Base-by-base conservation (phyloP, 208 protist species). In the Phytomonas francai region DNA sequence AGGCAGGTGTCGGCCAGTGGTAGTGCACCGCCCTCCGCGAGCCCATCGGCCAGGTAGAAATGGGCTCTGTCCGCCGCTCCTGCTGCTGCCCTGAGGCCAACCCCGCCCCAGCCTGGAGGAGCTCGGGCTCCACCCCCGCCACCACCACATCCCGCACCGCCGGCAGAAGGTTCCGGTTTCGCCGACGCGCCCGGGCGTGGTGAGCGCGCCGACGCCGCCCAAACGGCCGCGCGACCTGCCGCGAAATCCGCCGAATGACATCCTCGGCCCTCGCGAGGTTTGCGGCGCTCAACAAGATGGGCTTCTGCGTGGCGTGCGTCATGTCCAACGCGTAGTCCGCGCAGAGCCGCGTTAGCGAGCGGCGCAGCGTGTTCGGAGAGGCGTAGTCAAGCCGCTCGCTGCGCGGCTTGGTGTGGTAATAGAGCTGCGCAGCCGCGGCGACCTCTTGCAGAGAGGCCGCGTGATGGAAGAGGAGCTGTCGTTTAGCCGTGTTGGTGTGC, bases 351-450 rank as follows among this genome's bases (percentile, higher is more conserved):
- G 74, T 71, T 12, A 92, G 60, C 9, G 85, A 89, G 62, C 76
- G 78, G 71, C 90, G 90, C 42, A 85, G 81, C 57, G 79, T 85
- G 76, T 91, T 91, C 32, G 90, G 90, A 0, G 90, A 89, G 34
- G 84, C 69, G 79, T 95, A 95, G 69, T 95, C 85, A 9, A 95
- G 67, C 27, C 69, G 51, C 49, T 65, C 81, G 65, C 85, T 92
- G 31, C 88, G 73, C 27, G 90, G 87, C 77, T 92, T 92, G 22
- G 85, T 89, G 36, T 77, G 73, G 74, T 85, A 93, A 74, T 95
- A 93, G n/a, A 95, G 73, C 49, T 73, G 71, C 19, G 87, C 87
- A 5, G 83, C 80, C 32, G 90, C 90, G 0, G 83, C 84, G 59
- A 93, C 78, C 71, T 92, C 85, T 32, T 84, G 78, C 33, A 76